Conservation (phyloP, 176 grass and related monocot species). For the Rhynchospora breviuscula region DNA sequence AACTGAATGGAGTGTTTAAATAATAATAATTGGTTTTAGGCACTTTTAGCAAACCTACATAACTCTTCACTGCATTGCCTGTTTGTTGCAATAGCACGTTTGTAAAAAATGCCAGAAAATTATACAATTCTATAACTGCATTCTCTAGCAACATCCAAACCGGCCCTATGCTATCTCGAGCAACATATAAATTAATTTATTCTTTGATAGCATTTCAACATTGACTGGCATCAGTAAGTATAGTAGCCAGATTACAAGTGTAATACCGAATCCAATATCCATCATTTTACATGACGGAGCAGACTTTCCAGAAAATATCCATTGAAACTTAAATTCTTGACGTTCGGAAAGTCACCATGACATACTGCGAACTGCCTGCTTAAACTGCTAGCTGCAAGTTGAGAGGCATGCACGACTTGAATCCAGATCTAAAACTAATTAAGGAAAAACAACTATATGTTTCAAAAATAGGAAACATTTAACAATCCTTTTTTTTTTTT, state of each 20-base stretch:
- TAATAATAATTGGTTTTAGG: background rate
- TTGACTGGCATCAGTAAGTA: background rate
- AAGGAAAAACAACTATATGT: background rate
- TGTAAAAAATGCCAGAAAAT: background rate
- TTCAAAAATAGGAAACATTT: background rate
- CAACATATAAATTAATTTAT: background rate
- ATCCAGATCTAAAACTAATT: background rate
- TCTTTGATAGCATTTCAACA: background rate
- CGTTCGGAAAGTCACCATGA: background rate
- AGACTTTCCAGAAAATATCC: too few relatives aligned
- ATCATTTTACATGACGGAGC: too few relatives aligned
- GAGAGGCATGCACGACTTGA: background rate
- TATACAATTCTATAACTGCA: background rate
- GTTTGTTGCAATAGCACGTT: background rate
- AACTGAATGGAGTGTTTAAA: background rate
- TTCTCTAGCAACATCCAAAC: background rate
- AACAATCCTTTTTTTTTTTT: background rate
- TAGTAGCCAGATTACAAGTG: too few relatives aligned
- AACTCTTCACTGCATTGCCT: background rate
- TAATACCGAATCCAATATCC: too few relatives aligned
- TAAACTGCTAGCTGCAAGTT: background rate
- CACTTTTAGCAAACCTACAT: background rate
- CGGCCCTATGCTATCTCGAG: background rate
- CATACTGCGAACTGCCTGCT: background rate
- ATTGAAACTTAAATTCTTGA: background rate